Evolutionary conservation across 2,329 filamentous ascomycete genomes (phyloP).

Genomic region (Acarospora socialis): DNA sequence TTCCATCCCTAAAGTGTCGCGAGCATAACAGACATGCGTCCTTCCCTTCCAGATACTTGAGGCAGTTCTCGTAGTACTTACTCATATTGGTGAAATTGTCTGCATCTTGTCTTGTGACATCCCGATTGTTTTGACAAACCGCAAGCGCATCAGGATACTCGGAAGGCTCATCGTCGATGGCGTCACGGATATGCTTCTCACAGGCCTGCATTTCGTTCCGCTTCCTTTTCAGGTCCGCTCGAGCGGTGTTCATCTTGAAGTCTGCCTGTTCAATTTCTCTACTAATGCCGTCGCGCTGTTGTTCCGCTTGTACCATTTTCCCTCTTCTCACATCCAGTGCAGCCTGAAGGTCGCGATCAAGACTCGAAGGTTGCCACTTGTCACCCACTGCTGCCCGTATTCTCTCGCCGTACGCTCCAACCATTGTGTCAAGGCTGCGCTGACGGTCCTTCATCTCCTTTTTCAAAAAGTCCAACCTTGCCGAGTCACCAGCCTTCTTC

Average conservation of each 20-base stretch:
- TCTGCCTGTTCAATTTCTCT: slow-evolving; percentile 65
- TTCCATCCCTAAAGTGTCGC: slow-evolving; percentile 46
- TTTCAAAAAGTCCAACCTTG: slow-evolving; percentile 68
- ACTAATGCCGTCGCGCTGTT: slow-evolving; percentile 53
- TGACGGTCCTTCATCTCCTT: slow-evolving; percentile 64
- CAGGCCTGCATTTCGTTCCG: slow-evolving; percentile 47
- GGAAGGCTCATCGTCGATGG: slow-evolving; percentile 36
- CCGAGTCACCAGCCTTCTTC: slow-evolving; percentile 64
- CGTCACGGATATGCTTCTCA: slow-evolving; percentile 47
- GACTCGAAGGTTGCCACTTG: slow-evolving; percentile 52
- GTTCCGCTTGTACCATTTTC: slow-evolving; percentile 49
- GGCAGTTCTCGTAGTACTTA: slow-evolving; percentile 56
- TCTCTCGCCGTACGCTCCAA: slow-evolving; percentile 56
- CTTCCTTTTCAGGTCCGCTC: slow-evolving; percentile 51
- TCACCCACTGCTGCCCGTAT: slow-evolving; percentile 49
- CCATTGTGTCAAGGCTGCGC: slow-evolving; percentile 63
- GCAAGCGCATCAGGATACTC: slow-evolving; percentile 39
- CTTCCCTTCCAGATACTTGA: slow-evolving; percentile 49
- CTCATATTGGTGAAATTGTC: slow-evolving; percentile 53
- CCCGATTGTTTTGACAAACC: slow-evolving; percentile 36
- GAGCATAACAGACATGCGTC: slow-evolving; percentile 67
- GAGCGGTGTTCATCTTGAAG: slow-evolving; percentile 52
- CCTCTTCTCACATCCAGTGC: slow-evolving; percentile 44
- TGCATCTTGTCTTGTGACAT: slow-evolving; percentile 46
- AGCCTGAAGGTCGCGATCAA: slow-evolving; percentile 58